Percentiles rank a stretch among this genome's conserved stretches.
Conservation (phyloP, 306 rosid genomes). For the Glycine latifolia region DNA sequence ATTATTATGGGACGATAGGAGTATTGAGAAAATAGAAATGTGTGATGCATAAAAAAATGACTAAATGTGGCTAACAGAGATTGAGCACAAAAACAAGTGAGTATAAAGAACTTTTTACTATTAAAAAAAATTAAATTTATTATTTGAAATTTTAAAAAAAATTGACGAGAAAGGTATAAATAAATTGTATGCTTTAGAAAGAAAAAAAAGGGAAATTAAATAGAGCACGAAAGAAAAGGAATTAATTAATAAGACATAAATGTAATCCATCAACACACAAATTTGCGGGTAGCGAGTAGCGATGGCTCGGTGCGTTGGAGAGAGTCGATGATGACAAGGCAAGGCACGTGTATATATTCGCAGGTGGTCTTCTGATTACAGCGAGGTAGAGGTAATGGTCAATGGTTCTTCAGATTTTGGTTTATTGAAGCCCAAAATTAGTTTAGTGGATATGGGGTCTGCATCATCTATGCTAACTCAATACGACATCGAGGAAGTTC, state of each 20-base stretch:
- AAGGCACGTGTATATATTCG: slow-evolving; percentile 43
- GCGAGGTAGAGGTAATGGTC: too few species aligned
- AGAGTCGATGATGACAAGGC: slow-evolving; percentile 58
- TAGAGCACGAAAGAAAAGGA: too few species aligned
- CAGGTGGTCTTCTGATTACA: neutral
- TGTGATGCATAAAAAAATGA: neutral
- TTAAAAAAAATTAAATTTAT: too few species aligned
- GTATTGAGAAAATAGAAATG: neutral
- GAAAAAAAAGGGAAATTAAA: too few species aligned
- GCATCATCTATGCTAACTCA: slow-evolving; percentile 87
- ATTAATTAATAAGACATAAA: neutral
- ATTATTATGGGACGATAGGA: too few species aligned
- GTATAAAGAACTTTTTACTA: neutral
- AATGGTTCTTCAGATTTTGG: too few species aligned
- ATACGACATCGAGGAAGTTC: slow-evolving; percentile 95
- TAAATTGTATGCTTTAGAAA: too few species aligned
- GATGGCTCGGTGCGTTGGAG: slow-evolving; percentile 12
- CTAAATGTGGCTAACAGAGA: too few species aligned
- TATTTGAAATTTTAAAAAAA: too few species aligned
- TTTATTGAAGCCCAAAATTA: too few species aligned
- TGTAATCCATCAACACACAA: neutral
- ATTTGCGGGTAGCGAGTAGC: too few species aligned
- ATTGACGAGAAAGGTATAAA: too few species aligned
- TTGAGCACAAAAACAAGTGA: neutral
- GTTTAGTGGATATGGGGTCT: slow-evolving; percentile 58